Base-by-base conservation (phyloP, 345 rosid species). In the Aegle marmelos region DNA sequence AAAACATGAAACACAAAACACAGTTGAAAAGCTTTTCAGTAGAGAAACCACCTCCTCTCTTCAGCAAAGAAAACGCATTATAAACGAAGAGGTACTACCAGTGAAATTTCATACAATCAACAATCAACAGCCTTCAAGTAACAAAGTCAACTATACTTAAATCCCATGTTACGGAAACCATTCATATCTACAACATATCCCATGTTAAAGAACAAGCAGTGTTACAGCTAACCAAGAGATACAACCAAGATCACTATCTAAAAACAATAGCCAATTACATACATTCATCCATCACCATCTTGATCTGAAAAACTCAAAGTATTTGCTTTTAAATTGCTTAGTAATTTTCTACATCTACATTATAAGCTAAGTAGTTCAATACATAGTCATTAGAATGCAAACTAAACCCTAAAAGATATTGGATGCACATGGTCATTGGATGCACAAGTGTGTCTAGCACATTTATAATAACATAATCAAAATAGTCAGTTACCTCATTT, bases 401-500 rank as follows among this genome's bases (percentile, higher is more conserved):
- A 67, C 1, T 22, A 67, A 37, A n/a, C 25, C 31, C n/a, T 2
- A 37, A 37, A 37, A 4, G 0, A 50, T n/a, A n/a, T n/a, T n/a
- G n/a, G n/a, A n/a, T n/a, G n/a, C 61, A 9, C 36, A 50, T 3
- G 24, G 37, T 3, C 25, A 19, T 70, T 19, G 6, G 24, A 6
- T 28, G 8, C 7, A 70, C 59, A 30, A 2, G 31, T 39, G 16
- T 36, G 31, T 39, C 25, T 59, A 34, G 24, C 16, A 58, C 17
- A 25, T 19, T 19, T 54, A n/a, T 19, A 8, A 5, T 27, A 54
- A 50, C 0, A 2, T 62, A 58, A 4, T 2, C 4, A 63, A 36
- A 19, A 24, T 3, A 25, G 33, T 11, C 58, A 50, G 50, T 61
- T 81, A 88, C 94, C 91, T 83, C 11, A 77, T 58, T 79, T 81